Conservation (phyloP, 2,329 filamentous ascomycete species). For the Fusarium nanum region DNA sequence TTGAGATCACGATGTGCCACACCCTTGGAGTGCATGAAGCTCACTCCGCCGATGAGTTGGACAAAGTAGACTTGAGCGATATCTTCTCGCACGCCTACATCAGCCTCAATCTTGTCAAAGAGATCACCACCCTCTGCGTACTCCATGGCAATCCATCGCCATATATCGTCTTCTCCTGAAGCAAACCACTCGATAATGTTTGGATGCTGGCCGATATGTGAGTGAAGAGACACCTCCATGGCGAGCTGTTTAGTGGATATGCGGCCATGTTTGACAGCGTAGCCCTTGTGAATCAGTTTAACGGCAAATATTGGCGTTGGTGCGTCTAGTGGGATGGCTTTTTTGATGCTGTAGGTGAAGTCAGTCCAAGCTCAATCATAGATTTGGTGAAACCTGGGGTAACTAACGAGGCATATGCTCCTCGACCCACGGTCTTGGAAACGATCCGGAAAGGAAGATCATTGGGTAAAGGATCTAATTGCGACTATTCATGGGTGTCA, state of each 20-base stretch:
- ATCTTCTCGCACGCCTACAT: slow-evolving; percentile 92
- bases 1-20: slow-evolving; percentile 93
- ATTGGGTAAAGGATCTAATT: slow-evolving; percentile 84
- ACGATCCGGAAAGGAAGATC: slow-evolving; percentile 94
- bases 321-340: slow-evolving; percentile 80
- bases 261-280: slow-evolving; percentile 88
- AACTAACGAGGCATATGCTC: slow-evolving; percentile 93
- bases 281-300: slow-evolving; percentile 98
- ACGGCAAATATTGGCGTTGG: slow-evolving; percentile 88
- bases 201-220: slow-evolving; percentile 85
- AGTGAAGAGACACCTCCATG: slow-evolving; percentile 92
- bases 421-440: slow-evolving; percentile 95
- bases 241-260: slow-evolving; percentile 89
- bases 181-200: slow-evolving; percentile 96
- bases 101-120: slow-evolving; percentile 99
- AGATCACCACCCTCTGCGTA: slow-evolving; percentile 94
- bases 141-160: slow-evolving; percentile 99
- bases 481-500: slow-evolving; percentile 73
- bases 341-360: slow-evolving; percentile 77
- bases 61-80: slow-evolving; percentile 97
- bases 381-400: slow-evolving; percentile 13
- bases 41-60: slow-evolving; percentile 89
- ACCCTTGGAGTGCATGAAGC: slow-evolving; percentile 95
- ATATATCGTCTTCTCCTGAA: slow-evolving; percentile 83
- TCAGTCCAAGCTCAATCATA: slow-evolving; percentile 17